Percentiles rank a stretch among this genome's conserved stretches.
Evolutionary conservation across 2,329 filamentous ascomycete species (phyloP).

Genomic region (Claviceps lovelessii): DNA sequence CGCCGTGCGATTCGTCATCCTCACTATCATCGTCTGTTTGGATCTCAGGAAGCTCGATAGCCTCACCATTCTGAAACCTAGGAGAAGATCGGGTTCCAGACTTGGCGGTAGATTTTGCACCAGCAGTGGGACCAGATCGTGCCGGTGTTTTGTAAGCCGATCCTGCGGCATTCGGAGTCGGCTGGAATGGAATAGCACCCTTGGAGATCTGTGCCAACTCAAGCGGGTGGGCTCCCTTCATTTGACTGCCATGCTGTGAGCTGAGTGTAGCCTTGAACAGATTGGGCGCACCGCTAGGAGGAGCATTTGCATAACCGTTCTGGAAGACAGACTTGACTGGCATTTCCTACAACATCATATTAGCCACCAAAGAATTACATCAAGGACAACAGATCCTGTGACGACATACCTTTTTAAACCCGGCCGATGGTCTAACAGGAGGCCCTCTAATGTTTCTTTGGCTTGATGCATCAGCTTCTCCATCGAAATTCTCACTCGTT

Average conservation of each 20-base stretch:
- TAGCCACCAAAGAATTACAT: not conserved
- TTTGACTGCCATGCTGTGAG: slow-evolving; percentile 50
- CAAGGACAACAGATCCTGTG: not conserved
- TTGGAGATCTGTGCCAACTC: slow-evolving; percentile 82
- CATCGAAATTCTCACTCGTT: slow-evolving; percentile 58
- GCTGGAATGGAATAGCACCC: slow-evolving; percentile 78
- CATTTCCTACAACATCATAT: slow-evolving; percentile 33
- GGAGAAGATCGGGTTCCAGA: slow-evolving; percentile 57
- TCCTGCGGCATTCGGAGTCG: slow-evolving; percentile 44
- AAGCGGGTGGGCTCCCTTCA: slow-evolving; percentile 52
- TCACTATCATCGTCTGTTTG: slow-evolving; percentile 88
- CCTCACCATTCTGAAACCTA: slow-evolving; percentile 75
- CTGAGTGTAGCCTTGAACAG: slow-evolving; percentile 54
- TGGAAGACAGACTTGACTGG: slow-evolving; percentile 45
- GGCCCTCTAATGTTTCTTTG: slow-evolving; percentile 58
- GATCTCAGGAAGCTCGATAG: slow-evolving; percentile 87
- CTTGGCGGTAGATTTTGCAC: slow-evolving; percentile 44
- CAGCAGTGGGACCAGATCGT: slow-evolving; percentile 30
- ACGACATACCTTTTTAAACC: slow-evolving; percentile 48
- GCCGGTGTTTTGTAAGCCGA: slow-evolving; percentile 56
- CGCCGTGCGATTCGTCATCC: slow-evolving; percentile 44
- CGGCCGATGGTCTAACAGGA: slow-evolving; percentile 67
- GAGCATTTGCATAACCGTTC: slow-evolving; percentile 45
- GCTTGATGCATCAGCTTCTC: slow-evolving; percentile 44
- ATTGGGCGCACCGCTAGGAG: slow-evolving; percentile 37